Base-by-base conservation (phyloP, 805 yeast species). In the Monosporozyma yasuniensis region DNA sequence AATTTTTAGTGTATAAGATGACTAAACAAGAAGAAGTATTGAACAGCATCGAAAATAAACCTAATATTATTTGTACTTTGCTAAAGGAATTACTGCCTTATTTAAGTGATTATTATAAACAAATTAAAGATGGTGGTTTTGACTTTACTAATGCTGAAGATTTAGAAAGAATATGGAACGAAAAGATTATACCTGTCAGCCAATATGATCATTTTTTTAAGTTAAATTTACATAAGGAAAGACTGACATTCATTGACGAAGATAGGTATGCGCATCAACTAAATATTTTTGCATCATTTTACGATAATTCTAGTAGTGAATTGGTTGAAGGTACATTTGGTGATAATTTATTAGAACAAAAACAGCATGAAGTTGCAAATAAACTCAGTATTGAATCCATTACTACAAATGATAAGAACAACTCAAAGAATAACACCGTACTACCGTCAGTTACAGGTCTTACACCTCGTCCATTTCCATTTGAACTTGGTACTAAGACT, bases 221-320 rank as follows among this genome's bases (percentile, higher is more conserved):
- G 11, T 39, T 60, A 16, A 47, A 59, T 16, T 28, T 60, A 16
- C 62, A 53, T 30, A 49, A 43, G n/a, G 57, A 57, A 6, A 28
- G 44, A 6, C 25, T 60, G 46, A 22, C 49, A 6, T 49, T 46
- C 3, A 52, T 57, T 21, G 47, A 55, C 3, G 45, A 50, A 9
- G 57, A 57, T 37, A 51, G 53, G 11, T 54, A 55, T 45, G 37
- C 52, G 9, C 45, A 49, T 16, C 47, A 48, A 7, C 52, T 52
- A 32, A 59, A 60, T 47, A 50, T 60, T n/a, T 60, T 60, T 50
- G 54, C 56, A 12, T 57, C 63, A n/a, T 60, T 60, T 41, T 60
- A 60, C 35, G 61, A 59, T 42, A 52, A 54, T 42, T 58, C 63
- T 3, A 55, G 59, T 44, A 49, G 53, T 21, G 53, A 54, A 41